Evolutionary conservation across 2,329 filamentous ascomycete species (phyloP), one percentile per base, ranked within the genome.

Genomic region (Ciborinia camelliae): DNA sequence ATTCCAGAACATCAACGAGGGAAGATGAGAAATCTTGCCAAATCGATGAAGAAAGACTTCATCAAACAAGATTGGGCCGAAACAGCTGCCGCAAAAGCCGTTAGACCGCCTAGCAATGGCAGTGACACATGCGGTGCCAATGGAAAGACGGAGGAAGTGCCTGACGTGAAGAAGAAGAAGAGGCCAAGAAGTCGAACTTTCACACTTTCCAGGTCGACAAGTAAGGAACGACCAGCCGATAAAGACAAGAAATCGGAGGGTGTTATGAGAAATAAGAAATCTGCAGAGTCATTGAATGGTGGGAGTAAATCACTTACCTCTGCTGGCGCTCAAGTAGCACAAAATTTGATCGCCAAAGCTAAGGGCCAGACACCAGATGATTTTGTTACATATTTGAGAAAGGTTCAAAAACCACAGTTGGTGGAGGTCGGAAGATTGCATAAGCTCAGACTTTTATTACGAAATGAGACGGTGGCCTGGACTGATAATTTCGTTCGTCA

Each of bases 391-490:
- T 97, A 97, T 75, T 79, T 97, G 71, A 85, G 86, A 72, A 93
- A 92, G 76, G 88, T 90, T 1, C 89, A 88, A 70, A 90, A 91
- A 77, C 92, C 92, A 0, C 86, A 95, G 72, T 81, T 87, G 47
- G 89, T 97, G 12, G 94, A 98, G 76, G 91, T 98, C n/a, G 92
- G 93, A 52, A 94, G 95, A 75, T 79, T 99, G 43, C 95, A 98
- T 79, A 98, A 98, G 78, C 83, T 99, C 53, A 87, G 94, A 18
- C 83, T 97, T 26, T 79, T 98, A 61, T 82, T 99, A 62, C 87
- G 95, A 23, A 98, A 98, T 73, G 95, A 99, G 79, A 96, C 94
- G 0, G 92, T 99, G 7, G 86, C 90, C 15, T 99, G 95, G 95
- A 96, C 96, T 3, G 92, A 98, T 74, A 85, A 88, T 15, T 99